phyloP scores from a whole-genome alignment of 306 rosid species.

The Trifolium subterraneum region DNA sequence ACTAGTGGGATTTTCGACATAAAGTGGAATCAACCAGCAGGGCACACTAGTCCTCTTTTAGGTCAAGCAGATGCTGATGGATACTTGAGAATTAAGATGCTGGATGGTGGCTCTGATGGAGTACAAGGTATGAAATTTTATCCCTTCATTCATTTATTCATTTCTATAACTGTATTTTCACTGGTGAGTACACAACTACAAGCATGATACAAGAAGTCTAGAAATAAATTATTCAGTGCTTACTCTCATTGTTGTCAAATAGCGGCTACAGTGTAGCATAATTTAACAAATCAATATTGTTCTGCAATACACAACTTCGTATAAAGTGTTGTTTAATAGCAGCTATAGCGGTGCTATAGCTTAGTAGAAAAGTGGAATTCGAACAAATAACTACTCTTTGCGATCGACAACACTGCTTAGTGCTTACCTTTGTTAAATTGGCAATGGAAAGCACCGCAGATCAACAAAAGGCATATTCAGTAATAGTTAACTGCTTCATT shows the following conservation, averaged over 20 bases:
- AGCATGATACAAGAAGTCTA: neutral
- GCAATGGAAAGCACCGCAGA: neutral
- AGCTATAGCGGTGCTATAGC: neutral
- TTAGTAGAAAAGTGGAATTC: neutral
- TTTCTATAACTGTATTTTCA: neutral
- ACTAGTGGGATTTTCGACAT: conserved; percentile 82
- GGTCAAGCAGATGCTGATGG: conserved; percentile 91
- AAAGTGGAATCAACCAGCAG: conserved; percentile 75
- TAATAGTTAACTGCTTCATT: neutral
- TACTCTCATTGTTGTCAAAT: neutral
- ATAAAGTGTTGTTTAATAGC: neutral
- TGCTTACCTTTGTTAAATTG: neutral
- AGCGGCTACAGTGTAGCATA: neutral
- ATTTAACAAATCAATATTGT: neutral
- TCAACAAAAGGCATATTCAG: neutral
- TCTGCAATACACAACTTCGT: neutral
- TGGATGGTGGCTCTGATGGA: conserved; percentile 49
- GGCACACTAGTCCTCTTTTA: conserved; percentile 55
- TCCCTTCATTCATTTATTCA: conserved; percentile 24
- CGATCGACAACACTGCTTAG: neutral
- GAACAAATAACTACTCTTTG: neutral
- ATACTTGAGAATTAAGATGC: conserved; percentile 67
- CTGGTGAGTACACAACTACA: neutral
- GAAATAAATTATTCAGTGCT: neutral
- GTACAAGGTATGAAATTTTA: conserved; percentile 54